Conservation (phyloP, 2,329 filamentous ascomycete genomes). For the Raffaelea ambrosiae region DNA sequence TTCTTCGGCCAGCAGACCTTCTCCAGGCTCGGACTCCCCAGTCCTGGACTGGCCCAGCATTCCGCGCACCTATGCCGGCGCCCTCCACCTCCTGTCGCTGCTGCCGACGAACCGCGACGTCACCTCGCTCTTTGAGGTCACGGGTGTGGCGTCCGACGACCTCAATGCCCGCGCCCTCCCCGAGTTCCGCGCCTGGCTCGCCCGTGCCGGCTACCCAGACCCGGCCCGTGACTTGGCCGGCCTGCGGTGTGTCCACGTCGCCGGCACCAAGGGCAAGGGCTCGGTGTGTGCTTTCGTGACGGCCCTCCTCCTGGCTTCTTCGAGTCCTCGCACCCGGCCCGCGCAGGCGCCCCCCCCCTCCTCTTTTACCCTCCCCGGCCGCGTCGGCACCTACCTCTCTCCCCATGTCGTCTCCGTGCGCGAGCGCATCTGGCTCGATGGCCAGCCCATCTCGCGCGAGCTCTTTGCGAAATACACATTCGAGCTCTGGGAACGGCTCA, state of each 20-base stretch:
- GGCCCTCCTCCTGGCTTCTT: constrained; percentile 59
- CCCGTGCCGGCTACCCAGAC: constrained; percentile 61
- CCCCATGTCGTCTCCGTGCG: constrained; percentile 77
- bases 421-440: constrained; percentile 77
- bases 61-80: constrained; percentile 48
- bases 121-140: constrained; percentile 37
- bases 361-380: constrained; percentile 13
- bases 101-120: constrained; percentile 73
- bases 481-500: constrained; percentile 65
- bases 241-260: constrained; percentile 64
- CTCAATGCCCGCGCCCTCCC: constrained; percentile 69
- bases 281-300: constrained; percentile 80
- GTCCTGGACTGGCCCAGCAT: constrained; percentile 16
- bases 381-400: constrained; percentile 73
- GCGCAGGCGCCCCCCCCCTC: neutral
- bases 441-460: constrained; percentile 57
- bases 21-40: too few species aligned
- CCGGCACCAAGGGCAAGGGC: constrained; percentile 91
- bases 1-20: too few species aligned
- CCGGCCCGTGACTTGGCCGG: constrained; percentile 28
- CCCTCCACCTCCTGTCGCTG: constrained; percentile 64
- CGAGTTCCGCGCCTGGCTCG: constrained; percentile 73
- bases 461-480: constrained; percentile 73
- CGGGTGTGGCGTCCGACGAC: constrained; percentile 36
- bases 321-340: constrained; percentile 6